These are phyloP conservation scores for Arthrobotrys conoides DNA, from an alignment of 2,329 filamentous ascomycete genomes.

Conservation along the genomic window DNA sequence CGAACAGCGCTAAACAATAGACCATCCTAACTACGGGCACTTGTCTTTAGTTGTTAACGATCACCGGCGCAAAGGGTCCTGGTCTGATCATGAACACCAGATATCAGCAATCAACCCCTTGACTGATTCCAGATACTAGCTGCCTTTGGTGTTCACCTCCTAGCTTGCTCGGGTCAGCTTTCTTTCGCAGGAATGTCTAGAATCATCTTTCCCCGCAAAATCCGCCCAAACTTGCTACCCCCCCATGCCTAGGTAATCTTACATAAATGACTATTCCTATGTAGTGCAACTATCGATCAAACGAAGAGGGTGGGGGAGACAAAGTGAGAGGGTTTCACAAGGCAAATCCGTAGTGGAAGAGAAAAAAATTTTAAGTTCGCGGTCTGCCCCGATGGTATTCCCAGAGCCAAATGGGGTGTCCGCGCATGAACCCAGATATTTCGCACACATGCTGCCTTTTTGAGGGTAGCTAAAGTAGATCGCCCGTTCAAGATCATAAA, in stretches of 20 bases:
- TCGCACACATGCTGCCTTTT: conserved; percentile 59
- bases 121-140: conserved; percentile 42
- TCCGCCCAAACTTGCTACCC: conserved; percentile 20
- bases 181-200: conserved; percentile 54
- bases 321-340: conserved; percentile 60
- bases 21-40: conserved; percentile 56
- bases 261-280: conserved; percentile 47
- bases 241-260: conserved; percentile 29
- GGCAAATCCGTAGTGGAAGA: conserved; percentile 34
- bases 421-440: conserved; percentile 53
- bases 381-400: conserved; percentile 24
- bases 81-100: conserved; percentile 36
- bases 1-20: conserved; percentile 25
- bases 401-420: conserved; percentile 19
- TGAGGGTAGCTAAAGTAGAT: conserved; percentile 43
- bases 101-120: conserved; percentile 50
- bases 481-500: conserved; percentile 56
- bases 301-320: conserved; percentile 38
- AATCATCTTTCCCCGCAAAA: conserved; percentile 53
- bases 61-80: conserved; percentile 37
- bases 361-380: conserved; percentile 49
- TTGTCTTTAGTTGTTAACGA: conserved; percentile 49
- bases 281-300: conserved; percentile 42
- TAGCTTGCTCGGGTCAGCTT: conserved; percentile 53
- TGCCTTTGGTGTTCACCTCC: conserved; percentile 47